Base-by-base conservation (phyloP, 2,329 filamentous ascomycete species). In the Colletotrichum eleusines region DNA sequence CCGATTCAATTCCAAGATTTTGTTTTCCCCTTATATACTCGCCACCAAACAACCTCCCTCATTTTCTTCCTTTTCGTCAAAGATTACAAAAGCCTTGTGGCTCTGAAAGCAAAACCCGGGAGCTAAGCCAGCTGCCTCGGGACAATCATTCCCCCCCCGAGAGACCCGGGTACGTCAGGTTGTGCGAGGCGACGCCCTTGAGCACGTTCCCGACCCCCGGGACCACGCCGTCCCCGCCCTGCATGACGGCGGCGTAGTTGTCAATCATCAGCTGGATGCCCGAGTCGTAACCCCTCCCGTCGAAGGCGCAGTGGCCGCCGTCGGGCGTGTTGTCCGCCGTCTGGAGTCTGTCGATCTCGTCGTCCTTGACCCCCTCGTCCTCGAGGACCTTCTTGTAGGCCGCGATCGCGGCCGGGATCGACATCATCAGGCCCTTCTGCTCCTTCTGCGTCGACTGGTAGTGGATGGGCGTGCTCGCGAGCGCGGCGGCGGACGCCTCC, bases 281-380 rank as follows among this genome's bases (percentile, higher is more conserved):
- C 26, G 80, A 83, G 5, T 84, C 83, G 71, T 89, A 90, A 5
- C 78, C 84, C 73, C 84, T 73, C 8, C 79, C 85, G 74, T 90
- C 87, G 71, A 90, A 89, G 63, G 82, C 86, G 78, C 88, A 90
- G 76, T 90, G 88, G 0, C 87, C 87, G 42, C 86, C 87, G 16
- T 81, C 77, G 0, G 87, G 87, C 3, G 83, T 83, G 71, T 87
- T 88, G 68, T 90, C 85, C 0, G 87, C 86, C 0, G 88, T 90
- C 80, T 89, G 87, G 53, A 89, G 76, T 3, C 80, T 77, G 33
- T 85, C 86, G 74, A 89, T 81, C 72, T 87, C 79, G 26, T 75
- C 77, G 0, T 79, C 74, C 51, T 74, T 77, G 53, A 89, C 63
- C 0, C 87, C 87, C 3, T 81, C 81, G 14, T 76, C 73, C 0